Evolutionary conservation across 2,329 filamentous ascomycete genomes (phyloP).

Genomic region (Verticillium dahliae): DNA sequence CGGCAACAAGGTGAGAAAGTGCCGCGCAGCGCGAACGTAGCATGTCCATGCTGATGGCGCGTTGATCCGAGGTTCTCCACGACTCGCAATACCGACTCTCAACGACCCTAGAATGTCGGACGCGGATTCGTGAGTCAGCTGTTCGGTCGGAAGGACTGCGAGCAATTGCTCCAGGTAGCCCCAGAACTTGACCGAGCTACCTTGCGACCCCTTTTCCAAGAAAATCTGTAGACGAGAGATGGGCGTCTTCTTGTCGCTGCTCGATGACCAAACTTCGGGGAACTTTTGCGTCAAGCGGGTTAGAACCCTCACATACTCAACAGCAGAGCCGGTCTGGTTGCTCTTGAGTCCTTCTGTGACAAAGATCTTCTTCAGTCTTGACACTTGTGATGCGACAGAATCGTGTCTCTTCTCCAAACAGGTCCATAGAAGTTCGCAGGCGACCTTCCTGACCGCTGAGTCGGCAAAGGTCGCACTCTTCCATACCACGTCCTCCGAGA

Average conservation of each 20-base stretch:
- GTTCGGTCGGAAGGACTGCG: slow-evolving; percentile 45
- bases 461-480: slow-evolving; percentile 59
- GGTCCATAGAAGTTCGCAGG: slow-evolving; percentile 42
- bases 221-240: slow-evolving; percentile 59
- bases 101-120: slow-evolving; percentile 60
- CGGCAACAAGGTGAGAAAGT: slow-evolving; percentile 40
- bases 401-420: slow-evolving; percentile 40
- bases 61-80: slow-evolving; percentile 68
- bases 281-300: slow-evolving; percentile 56
- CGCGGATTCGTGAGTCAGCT: slow-evolving; percentile 40
- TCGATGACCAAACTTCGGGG: slow-evolving; percentile 63
- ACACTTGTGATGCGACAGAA: slow-evolving; percentile 40
- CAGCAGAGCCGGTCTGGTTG: slow-evolving; percentile 67
- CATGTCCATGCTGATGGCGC: slow-evolving; percentile 64
- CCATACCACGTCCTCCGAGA: slow-evolving; percentile 63
- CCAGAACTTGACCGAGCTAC: slow-evolving; percentile 71
- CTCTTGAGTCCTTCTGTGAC: slow-evolving; percentile 68
- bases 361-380: slow-evolving; percentile 50
- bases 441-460: slow-evolving; percentile 40
- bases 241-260: slow-evolving; percentile 46
- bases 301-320: slow-evolving; percentile 63
- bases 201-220: slow-evolving; percentile 77
- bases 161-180: slow-evolving; percentile 57
- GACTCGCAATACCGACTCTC: slow-evolving; percentile 62
- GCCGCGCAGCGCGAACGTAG: slow-evolving; percentile 60